phyloP scores from a whole-genome alignment of 441 rosid genomes.

The Gossypium gossypioides region DNA sequence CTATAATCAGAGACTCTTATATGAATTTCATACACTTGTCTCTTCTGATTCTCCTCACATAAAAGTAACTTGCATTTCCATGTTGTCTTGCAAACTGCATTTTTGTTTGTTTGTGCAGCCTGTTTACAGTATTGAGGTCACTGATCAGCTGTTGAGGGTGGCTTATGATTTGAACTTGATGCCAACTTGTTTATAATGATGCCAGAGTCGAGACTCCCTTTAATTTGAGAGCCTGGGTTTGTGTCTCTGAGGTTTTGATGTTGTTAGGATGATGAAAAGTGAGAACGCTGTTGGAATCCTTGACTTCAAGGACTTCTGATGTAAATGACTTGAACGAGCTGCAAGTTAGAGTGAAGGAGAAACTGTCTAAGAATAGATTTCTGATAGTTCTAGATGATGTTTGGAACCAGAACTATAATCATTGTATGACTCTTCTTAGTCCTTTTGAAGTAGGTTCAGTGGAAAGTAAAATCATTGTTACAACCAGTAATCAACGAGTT shows the following conservation, averaged over 20 bases:
- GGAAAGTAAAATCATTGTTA: slow-evolving; percentile 1
- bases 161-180: not conserved
- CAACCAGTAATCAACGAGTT: not conserved
- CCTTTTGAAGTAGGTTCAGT: slow-evolving; percentile 4
- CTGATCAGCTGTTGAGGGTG: not conserved
- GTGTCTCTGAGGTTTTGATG: slow-evolving; percentile 11
- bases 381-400: slow-evolving; percentile 12
- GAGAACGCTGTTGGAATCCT: not conserved
- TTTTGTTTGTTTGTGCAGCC: not conserved
- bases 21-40: not conserved
- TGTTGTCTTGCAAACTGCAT: not conserved
- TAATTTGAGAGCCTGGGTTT: not conserved
- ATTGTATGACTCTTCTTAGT: not conserved
- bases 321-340: slow-evolving; percentile 2
- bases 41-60: not conserved
- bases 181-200: slow-evolving; percentile 11
- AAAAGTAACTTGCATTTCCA: not conserved
- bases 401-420: slow-evolving; percentile 1
- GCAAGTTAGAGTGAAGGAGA: not conserved
- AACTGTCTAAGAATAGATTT: not conserved
- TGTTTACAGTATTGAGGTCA: not conserved
- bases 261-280: not conserved
- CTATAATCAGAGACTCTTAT: not conserved
- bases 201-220: not conserved
- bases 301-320: not conserved